These are phyloP conservation scores for Boletus coffeatus DNA, from an alignment of 1,284 basidiomycete genomes.

Conservation along the genomic window DNA sequence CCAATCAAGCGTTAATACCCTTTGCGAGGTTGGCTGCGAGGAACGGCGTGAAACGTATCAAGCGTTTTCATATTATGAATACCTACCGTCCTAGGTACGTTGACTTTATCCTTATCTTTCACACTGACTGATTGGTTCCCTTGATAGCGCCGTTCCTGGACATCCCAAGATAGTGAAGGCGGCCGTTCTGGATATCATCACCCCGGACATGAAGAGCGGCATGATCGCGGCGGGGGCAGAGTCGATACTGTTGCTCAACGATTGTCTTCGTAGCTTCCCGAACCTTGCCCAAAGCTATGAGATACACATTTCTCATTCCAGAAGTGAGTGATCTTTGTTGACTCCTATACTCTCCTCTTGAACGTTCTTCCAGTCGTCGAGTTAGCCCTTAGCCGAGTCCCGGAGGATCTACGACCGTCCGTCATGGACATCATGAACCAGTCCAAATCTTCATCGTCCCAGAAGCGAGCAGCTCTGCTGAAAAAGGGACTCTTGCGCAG, in stretches of 20 bases:
- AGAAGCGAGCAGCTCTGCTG: conserved; percentile 57
- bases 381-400: conserved; percentile 53
- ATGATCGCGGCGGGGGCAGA: conserved; percentile 64
- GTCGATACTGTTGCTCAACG: conserved; percentile 59
- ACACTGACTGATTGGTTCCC: not conserved
- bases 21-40: conserved; percentile 86
- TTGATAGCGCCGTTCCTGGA: conserved; percentile 51
- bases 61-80: conserved; percentile 82
- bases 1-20: conserved; percentile 72
- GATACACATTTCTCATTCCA: conserved; percentile 70
- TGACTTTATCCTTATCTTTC: not conserved
- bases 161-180: conserved; percentile 69
- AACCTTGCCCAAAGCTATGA: conserved; percentile 59
- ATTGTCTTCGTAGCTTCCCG: conserved; percentile 66
- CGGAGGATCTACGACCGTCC: conserved; percentile 44
- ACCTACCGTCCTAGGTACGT: conserved; percentile 62
- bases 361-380: conserved; percentile 49
- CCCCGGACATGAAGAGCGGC: conserved; percentile 57
- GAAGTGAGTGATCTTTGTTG: conserved; percentile 40
- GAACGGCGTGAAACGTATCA: conserved; percentile 72
- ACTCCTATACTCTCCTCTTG: not conserved
- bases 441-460: conserved; percentile 55
- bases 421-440: conserved; percentile 60
- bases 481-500: conserved; percentile 62
- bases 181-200: conserved; percentile 77